A percentile compares a stretch with the other conserved stretches of the same genome.
These are phyloP conservation scores for Astrothelium subdiscretum DNA, from an alignment of 495 filamentous ascomycete species.

Conservation along the genomic window DNA sequence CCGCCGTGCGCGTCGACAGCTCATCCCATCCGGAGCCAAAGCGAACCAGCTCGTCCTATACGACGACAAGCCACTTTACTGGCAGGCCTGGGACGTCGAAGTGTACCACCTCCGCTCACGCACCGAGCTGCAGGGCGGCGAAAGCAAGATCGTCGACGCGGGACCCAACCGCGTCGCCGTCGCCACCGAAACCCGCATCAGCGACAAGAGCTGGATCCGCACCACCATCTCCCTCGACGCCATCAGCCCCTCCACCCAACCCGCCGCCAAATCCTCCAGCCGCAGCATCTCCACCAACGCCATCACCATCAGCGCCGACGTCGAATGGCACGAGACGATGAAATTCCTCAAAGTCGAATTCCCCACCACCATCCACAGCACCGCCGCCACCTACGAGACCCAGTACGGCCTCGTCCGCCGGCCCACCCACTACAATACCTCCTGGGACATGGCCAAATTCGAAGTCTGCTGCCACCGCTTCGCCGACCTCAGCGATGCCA, in stretches of 20 bases:
- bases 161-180: slow-evolving; percentile 66
- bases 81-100: slow-evolving; percentile 99
- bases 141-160: slow-evolving; percentile 60
- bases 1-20: slow-evolving; percentile 52
- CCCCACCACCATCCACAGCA: slow-evolving; percentile 83
- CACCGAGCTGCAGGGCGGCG: slow-evolving; percentile 49
- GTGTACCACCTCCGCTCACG: slow-evolving; percentile 88
- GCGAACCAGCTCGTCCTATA: slow-evolving; percentile 91
- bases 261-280: background rate
- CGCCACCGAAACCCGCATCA: slow-evolving; percentile 71
- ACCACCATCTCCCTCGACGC: slow-evolving; percentile 74
- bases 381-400: slow-evolving; percentile 90
- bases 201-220: slow-evolving; percentile 74
- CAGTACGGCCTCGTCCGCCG: slow-evolving; percentile 81
- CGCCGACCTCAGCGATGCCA: slow-evolving; percentile 88
- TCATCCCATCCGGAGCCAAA: slow-evolving; percentile 67
- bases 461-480: slow-evolving; percentile 97
- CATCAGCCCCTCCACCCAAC: slow-evolving; percentile 40
- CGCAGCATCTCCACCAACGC: slow-evolving; percentile 35
- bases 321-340: slow-evolving; percentile 91
- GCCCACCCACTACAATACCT: slow-evolving; percentile 92
- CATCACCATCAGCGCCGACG: slow-evolving; percentile 68
- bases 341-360: slow-evolving; percentile 99
- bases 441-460: slow-evolving; percentile 99
- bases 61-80: slow-evolving; percentile 95